Evolutionary conservation across 805 yeast species (phyloP).

Genomic region (Metschnikowia noctiluminum): DNA sequence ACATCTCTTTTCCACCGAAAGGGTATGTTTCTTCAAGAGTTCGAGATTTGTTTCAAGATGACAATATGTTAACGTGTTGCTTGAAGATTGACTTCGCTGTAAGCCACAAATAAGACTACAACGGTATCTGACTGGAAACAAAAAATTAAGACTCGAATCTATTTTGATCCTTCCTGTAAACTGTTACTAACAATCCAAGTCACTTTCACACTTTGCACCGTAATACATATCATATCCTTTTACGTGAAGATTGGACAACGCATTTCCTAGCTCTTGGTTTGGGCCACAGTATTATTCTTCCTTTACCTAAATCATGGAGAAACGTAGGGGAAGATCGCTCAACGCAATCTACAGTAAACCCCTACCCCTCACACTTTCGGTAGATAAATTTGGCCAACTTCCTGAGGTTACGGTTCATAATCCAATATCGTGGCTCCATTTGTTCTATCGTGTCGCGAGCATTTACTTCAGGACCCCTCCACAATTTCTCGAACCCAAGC

Average conservation of each 20-base stretch:
- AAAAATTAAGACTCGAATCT: neutral
- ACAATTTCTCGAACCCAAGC: slow-evolving; percentile 16
- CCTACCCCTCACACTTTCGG: slow-evolving; percentile 50
- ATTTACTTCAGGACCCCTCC: slow-evolving; percentile 25
- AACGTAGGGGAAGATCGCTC: slow-evolving; percentile 30
- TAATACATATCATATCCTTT: neutral
- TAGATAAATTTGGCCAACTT: slow-evolving; percentile 36
- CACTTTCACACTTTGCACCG: too few relatives aligned
- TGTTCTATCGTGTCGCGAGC: slow-evolving; percentile 32
- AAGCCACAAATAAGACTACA: slow-evolving; percentile 85
- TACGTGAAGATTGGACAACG: neutral
- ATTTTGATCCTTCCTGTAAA: neutral
- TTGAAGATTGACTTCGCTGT: slow-evolving; percentile 43
- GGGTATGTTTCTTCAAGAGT: slow-evolving; percentile 13
- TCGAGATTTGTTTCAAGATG: slow-evolving; percentile 18
- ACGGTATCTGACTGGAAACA: slow-evolving; percentile 78
- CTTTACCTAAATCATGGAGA: slow-evolving; percentile 24
- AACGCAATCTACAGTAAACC: slow-evolving; percentile 43
- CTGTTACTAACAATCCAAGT: slow-evolving; percentile 5
- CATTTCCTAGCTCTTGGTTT: neutral
- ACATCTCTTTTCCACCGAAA: slow-evolving; percentile 5
- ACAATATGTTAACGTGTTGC: slow-evolving; percentile 24
- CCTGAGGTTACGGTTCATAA: slow-evolving; percentile 61
- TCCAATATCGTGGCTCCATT: slow-evolving; percentile 61
- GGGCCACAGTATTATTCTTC: neutral